These are phyloP conservation scores for Nigrograna mackinnonii DNA, from an alignment of 2,329 filamentous ascomycete genomes.

Conservation along the genomic window DNA sequence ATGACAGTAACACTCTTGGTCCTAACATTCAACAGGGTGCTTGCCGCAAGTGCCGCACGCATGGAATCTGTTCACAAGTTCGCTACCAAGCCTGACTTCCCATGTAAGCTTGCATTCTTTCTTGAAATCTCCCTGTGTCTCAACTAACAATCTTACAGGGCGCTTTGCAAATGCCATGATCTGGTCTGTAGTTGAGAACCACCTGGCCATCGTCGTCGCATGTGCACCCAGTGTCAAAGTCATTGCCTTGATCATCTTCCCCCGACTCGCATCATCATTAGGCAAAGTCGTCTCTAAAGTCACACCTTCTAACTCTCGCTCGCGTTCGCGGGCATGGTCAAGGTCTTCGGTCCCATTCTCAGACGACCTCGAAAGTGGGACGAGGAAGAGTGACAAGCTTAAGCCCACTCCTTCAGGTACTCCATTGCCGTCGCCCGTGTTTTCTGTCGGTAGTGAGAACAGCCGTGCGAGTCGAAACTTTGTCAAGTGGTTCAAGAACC, in stretches of 20 bases:
- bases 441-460: conserved; percentile 1
- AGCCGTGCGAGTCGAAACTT: conserved; percentile 9
- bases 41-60: conserved; percentile 29
- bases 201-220: conserved; percentile 39
- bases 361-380: conserved; percentile 13
- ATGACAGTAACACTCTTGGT: neutral
- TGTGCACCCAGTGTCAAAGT: conserved; percentile 39
- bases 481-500: conserved; percentile 14
- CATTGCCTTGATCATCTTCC: conserved; percentile 25
- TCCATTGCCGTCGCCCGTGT: conserved; percentile 11
- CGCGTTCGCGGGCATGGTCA: conserved; percentile 11
- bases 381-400: conserved; percentile 7
- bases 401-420: conserved; percentile 8
- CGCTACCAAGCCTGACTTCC: conserved; percentile 22
- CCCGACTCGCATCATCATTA: conserved; percentile 23
- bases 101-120: conserved; percentile 19
- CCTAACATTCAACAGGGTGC: conserved; percentile 18
- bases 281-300: conserved; percentile 18
- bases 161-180: conserved; percentile 32
- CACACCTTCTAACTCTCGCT: conserved; percentile 8
- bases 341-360: conserved; percentile 6
- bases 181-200: conserved; percentile 40
- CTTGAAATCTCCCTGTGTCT: neutral
- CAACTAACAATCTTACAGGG: conserved; percentile 7
- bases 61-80: conserved; percentile 29